These are phyloP conservation scores for Xylaria cubensis DNA, from an alignment of 495 filamentous ascomycete genomes.

Conservation along the genomic window DNA sequence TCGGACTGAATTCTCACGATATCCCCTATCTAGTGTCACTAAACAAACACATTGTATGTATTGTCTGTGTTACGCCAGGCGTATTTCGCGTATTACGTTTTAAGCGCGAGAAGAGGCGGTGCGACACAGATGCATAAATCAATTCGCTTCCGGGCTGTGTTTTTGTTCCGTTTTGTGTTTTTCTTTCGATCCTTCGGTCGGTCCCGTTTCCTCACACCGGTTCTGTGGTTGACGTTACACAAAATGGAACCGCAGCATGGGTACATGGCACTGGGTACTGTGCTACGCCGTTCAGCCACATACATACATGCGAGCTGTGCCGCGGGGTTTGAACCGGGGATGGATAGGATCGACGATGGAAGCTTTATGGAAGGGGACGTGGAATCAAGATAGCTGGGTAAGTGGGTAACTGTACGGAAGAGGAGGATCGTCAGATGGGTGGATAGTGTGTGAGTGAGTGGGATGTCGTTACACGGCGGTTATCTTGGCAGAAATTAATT, in stretches of 20 bases:
- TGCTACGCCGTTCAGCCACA: neutral
- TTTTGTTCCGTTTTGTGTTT: too few species aligned
- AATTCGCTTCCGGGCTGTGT: too few species aligned
- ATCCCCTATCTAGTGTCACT: too few species aligned
- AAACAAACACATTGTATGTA: neutral
- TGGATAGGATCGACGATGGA: neutral
- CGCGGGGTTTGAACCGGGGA: neutral
- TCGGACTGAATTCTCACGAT: too few species aligned
- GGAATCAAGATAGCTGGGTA: neutral
- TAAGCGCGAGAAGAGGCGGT: too few species aligned
- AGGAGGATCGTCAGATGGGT: neutral
- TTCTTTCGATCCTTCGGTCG: too few species aligned
- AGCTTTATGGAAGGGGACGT: neutral
- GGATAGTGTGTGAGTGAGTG: neutral
- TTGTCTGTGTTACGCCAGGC: neutral
- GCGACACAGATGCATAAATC: too few species aligned
- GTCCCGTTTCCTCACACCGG: too few species aligned
- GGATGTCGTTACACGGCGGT: neutral
- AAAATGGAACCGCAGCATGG: too few species aligned
- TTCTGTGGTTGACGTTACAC: too few species aligned
- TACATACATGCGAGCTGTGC: too few species aligned
- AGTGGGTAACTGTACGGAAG: neutral
- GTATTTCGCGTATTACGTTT: neutral
- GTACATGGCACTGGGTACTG: too few species aligned
- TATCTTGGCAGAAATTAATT: neutral